phyloP scores from a whole-genome alignment of 2,329 filamentous ascomycete species.

The Diaporthe capsici region DNA sequence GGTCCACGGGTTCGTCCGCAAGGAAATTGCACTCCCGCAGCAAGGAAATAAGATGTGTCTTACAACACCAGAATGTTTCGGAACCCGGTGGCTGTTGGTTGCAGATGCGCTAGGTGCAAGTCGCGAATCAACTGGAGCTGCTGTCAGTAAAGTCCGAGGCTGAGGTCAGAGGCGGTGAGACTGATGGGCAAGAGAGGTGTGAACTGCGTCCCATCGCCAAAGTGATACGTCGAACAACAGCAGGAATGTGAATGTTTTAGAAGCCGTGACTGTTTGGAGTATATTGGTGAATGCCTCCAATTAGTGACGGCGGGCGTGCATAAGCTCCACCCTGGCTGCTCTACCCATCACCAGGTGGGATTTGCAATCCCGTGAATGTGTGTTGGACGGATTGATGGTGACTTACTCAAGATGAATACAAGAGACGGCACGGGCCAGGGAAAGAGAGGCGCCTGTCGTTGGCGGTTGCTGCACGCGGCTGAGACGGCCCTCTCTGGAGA shows the following conservation, averaged over 20 bases:
- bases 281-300: conserved; percentile 16
- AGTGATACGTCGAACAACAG: conserved; percentile 35
- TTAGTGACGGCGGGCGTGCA: conserved; percentile 1
- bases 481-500: conserved; percentile 6
- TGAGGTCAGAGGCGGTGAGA: conserved; percentile 27
- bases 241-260: conserved; percentile 2
- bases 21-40: conserved; percentile 42
- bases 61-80: conserved; percentile 43
- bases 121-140: conserved; percentile 27
- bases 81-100: conserved; percentile 36
- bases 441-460: not conserved
- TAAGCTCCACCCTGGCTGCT: not conserved
- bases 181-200: not conserved
- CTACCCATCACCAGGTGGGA: not conserved
- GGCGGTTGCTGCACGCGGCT: conserved; percentile 19
- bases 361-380: not conserved
- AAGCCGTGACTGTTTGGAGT: conserved; percentile 18
- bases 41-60: conserved; percentile 44
- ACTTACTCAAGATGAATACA: conserved; percentile 22
- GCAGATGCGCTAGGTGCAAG: conserved; percentile 34
- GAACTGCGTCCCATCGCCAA: not conserved
- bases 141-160: conserved; percentile 32
- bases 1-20: conserved; percentile 40
- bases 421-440: conserved; percentile 1
- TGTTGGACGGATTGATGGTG: not conserved